Evolutionary conservation across 495 filamentous ascomycete species (phyloP).

Genomic region (Schizothecium vesticola): DNA sequence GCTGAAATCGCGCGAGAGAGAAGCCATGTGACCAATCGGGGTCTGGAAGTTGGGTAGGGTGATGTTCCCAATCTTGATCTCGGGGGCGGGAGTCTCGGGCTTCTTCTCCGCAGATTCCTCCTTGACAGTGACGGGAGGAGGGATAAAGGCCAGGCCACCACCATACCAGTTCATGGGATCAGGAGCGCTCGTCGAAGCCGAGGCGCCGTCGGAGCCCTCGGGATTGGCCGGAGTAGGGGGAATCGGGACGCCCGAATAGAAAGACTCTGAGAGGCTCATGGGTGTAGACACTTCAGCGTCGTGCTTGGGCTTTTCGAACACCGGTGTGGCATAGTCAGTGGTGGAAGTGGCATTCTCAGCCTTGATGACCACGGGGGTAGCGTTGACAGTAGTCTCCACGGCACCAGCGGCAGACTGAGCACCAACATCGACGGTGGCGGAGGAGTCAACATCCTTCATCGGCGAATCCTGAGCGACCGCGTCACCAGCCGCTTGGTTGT

Average conservation of each 20-base stretch:
- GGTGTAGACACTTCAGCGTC: not conserved
- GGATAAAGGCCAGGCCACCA: not conserved
- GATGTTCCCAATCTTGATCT: conserved; percentile 11
- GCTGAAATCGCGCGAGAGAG: conserved; percentile 1
- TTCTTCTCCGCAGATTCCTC: not conserved
- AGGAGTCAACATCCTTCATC: not conserved
- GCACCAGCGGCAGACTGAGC: not conserved
- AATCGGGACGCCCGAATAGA: not conserved
- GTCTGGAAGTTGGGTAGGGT: conserved; percentile 15
- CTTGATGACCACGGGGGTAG: not conserved
- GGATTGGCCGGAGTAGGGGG: not conserved
- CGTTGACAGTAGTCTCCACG: not conserved
- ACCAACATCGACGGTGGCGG: not conserved
- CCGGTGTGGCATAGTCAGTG: not conserved
- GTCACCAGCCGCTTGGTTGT: not conserved
- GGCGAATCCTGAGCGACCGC: not conserved
- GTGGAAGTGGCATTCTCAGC: not conserved
- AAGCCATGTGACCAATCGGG: conserved; percentile 19
- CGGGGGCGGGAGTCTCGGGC: not conserved
- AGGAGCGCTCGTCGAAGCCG: not conserved
- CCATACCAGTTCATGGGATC: not conserved
- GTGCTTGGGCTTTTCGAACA: not conserved
- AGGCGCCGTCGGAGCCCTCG: not conserved
- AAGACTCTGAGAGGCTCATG: not conserved
- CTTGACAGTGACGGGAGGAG: not conserved